Evolutionary conservation across 2,329 filamentous ascomycete species (phyloP), one percentile per base, ranked within the genome.

Genomic region (Zalaria sp.): DNA sequence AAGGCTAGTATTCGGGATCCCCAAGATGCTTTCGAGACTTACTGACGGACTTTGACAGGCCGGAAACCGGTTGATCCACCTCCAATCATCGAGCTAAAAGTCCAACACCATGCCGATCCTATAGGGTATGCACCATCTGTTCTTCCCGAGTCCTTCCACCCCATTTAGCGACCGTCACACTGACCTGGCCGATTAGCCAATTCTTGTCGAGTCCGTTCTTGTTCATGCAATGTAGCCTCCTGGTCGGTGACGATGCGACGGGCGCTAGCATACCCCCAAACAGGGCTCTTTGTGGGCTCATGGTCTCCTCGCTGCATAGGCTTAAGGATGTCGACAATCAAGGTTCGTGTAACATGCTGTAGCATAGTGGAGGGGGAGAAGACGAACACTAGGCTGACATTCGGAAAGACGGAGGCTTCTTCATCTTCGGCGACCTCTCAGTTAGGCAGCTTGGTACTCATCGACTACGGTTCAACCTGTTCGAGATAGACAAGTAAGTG

Each of bases 61-160:
- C 79, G 86, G 50, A 93, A 93, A 60, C 84, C 86, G 5, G 77
- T 94, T 53, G 86, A 94, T 57, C 86, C 88, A 40, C 86, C 86
- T 8, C 86, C 86, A 35, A 83, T 93, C 51, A 68, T 93, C 37
- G 79, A 89, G 62, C 70, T 93, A 37, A 61, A 63, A 59, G 73
- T 78, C 43, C 62, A 59, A 39, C 57, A 62, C 38, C 55, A 59
- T 27, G 57, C 55, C 27, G 75, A 76, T 56, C 67, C 71, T 11
- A 62, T 74, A 61, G 67, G 82, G 75, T 82, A 69, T 57, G 75
- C 18, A 18, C 18, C 18, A 18, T 18, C 18, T 18, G 18, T 18
- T 18, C 18, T 18, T 18, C 18, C 18, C 18, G 18, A 18, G 18
- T 18, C 18, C 18, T 18, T 18, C 18, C 18, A 18, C 18, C 18